Conservation (phyloP, 768 basidiomycete genomes). For the Tulasnella calospora region DNA sequence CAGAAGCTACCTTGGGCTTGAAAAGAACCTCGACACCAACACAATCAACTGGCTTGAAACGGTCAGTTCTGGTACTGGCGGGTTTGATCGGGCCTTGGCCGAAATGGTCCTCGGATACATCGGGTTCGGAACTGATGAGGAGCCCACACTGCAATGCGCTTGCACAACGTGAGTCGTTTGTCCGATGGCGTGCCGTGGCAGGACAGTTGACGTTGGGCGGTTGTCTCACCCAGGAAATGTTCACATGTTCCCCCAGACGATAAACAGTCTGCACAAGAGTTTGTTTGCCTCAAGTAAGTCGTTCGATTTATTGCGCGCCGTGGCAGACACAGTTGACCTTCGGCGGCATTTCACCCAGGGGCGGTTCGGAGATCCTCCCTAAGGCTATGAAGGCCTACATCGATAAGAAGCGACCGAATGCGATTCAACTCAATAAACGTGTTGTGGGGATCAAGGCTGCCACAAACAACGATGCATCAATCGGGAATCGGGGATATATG, state of each 20-base stretch:
- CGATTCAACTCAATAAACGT: background rate
- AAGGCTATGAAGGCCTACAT: background rate
- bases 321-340: background rate
- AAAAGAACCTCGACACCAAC: background rate
- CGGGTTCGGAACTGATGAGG: background rate
- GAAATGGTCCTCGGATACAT: constrained; percentile 19
- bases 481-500: background rate
- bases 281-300: background rate
- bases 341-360: background rate
- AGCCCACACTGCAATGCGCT: too few species aligned
- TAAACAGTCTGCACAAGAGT: background rate
- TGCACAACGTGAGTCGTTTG: too few species aligned
- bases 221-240: too few species aligned
- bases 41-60: constrained; percentile 23
- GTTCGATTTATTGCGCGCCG: background rate
- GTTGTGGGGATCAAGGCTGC: background rate
- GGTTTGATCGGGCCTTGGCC: constrained; percentile 15
- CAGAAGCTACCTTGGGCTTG: background rate
- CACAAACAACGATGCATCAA: background rate
- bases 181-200: too few species aligned
- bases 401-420: background rate
- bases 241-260: too few species aligned
- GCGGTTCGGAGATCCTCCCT: background rate
- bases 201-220: too few species aligned
- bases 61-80: background rate